phyloP scores from a whole-genome alignment of 176 grass and related monocot species.

The Triticum turgidum region DNA sequence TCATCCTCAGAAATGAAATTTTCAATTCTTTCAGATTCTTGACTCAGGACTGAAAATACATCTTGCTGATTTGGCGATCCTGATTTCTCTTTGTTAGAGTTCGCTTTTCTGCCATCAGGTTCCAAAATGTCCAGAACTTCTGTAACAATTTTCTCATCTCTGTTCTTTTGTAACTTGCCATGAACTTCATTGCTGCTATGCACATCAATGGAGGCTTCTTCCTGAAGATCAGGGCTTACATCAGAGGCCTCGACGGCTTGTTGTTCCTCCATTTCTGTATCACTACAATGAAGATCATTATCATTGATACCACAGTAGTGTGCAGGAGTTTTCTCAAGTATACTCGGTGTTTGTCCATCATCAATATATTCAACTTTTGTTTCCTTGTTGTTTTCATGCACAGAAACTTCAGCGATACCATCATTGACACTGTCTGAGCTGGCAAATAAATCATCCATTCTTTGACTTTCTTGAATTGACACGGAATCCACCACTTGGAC shows the following conservation, averaged over 20 bases:
- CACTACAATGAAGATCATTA: slow-evolving; percentile 37
- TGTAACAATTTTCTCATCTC: slow-evolving; percentile 27
- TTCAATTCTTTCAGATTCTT: slow-evolving; percentile 29
- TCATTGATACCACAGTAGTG: slow-evolving; percentile 17
- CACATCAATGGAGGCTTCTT: slow-evolving; percentile 25
- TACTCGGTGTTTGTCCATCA: slow-evolving; percentile 33
- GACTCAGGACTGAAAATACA: slow-evolving; percentile 7
- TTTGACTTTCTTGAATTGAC: slow-evolving; percentile 39
- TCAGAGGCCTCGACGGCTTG: slow-evolving; percentile 41
- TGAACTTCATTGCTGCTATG: slow-evolving; percentile 31
- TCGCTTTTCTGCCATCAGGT: slow-evolving; percentile 7
- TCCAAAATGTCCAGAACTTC: slow-evolving; percentile 31
- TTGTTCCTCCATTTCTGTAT: slow-evolving; percentile 33
- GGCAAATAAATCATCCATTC: slow-evolving; percentile 26
- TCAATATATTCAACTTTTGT: slow-evolving; percentile 41
- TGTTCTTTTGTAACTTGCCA: slow-evolving; percentile 22
- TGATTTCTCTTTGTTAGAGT: slow-evolving; percentile 35
- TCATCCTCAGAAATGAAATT: slow-evolving; percentile 35
- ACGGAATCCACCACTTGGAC: slow-evolving; percentile 41
- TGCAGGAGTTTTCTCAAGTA: slow-evolving; percentile 29
- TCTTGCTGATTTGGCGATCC: slow-evolving; percentile 22
- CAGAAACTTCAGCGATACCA: slow-evolving; percentile 26
- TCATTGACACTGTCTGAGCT: slow-evolving; percentile 39
- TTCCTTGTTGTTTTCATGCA: slow-evolving; percentile 40
- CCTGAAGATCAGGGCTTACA: slow-evolving; percentile 25